Conservation (phyloP, 768 basidiomycete species). For the Termitomyces sp. region DNA sequence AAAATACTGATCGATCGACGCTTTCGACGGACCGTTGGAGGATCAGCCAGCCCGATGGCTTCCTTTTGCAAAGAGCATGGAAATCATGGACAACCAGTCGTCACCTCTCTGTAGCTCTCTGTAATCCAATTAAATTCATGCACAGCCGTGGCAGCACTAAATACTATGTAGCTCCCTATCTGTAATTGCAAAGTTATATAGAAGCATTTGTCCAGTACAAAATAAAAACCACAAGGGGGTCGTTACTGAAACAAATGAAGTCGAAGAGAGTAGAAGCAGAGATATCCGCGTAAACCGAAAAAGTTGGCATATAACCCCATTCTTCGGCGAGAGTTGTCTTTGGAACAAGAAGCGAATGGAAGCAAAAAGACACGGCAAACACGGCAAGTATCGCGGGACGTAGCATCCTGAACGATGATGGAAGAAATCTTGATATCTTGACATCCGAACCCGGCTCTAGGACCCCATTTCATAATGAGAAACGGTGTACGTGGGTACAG, state of each 20-base stretch:
- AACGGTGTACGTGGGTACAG: not conserved
- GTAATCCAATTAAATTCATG: not conserved
- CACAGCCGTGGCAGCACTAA: not conserved
- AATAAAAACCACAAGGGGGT: not conserved
- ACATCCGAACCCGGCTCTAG: constrained; percentile 11
- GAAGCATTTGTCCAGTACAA: not conserved
- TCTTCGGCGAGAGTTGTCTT: not conserved
- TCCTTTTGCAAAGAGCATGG: not conserved
- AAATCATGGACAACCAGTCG: not conserved
- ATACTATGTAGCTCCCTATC: no score
- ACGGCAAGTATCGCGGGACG: constrained; percentile 16
- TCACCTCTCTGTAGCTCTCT: not conserved
- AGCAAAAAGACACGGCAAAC: constrained; percentile 7
- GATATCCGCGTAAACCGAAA: constrained; percentile 8
- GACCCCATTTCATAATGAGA: not conserved
- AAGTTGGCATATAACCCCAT: constrained; percentile 5
- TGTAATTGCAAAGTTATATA: no score
- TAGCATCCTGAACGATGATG: constrained; percentile 5
- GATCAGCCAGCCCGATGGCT: constrained; percentile 6
- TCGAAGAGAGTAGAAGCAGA: not conserved
- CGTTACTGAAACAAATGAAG: not conserved
- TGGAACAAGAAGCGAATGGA: constrained; percentile 13
- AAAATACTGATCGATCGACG: constrained; percentile 14
- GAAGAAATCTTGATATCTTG: constrained; percentile 8
- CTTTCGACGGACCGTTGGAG: constrained; percentile 14